A percentile compares a stretch with the other conserved stretches of the same genome.
Evolutionary conservation across 345 rosid genomes (phyloP).

Genomic region (Syzygium oleosum): DNA sequence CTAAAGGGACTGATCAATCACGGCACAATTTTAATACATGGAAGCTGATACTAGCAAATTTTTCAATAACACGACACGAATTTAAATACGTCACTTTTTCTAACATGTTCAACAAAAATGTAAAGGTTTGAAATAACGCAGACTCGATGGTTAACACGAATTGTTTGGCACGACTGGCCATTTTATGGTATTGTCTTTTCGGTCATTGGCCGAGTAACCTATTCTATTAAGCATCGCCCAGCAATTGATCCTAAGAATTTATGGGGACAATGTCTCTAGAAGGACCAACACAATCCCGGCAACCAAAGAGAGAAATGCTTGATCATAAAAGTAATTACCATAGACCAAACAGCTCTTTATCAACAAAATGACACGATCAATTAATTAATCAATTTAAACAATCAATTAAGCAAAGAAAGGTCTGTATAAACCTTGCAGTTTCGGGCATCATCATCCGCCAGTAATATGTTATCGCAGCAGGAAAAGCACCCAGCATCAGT

Average conservation of each 20-base stretch:
- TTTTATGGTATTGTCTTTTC: background rate
- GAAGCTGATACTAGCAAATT: background rate
- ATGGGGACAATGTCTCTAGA: background rate
- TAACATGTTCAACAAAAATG: background rate
- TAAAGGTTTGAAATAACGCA: background rate
- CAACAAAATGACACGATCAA: background rate
- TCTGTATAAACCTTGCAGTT: slow-evolving; percentile 43
- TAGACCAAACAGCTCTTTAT: background rate
- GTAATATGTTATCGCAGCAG: slow-evolving; percentile 64
- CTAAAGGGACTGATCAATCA: background rate
- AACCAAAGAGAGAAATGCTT: background rate
- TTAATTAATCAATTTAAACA: background rate
- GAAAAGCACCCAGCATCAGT: slow-evolving; percentile 57
- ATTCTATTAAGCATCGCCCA: background rate
- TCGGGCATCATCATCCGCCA: slow-evolving; percentile 84
- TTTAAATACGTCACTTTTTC: background rate
- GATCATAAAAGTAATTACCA: background rate
- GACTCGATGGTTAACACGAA: background rate
- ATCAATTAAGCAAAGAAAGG: background rate
- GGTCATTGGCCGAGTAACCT: background rate
- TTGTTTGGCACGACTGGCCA: background rate
- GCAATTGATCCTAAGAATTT: background rate
- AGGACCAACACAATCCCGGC: background rate
- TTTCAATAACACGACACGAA: background rate
- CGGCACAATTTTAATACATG: background rate